A percentile compares a stretch with the other conserved stretches of the same genome.
Evolutionary conservation across 1,139 yeast genomes (phyloP).

Genomic region (Barnettozyma hawaiiensis): DNA sequence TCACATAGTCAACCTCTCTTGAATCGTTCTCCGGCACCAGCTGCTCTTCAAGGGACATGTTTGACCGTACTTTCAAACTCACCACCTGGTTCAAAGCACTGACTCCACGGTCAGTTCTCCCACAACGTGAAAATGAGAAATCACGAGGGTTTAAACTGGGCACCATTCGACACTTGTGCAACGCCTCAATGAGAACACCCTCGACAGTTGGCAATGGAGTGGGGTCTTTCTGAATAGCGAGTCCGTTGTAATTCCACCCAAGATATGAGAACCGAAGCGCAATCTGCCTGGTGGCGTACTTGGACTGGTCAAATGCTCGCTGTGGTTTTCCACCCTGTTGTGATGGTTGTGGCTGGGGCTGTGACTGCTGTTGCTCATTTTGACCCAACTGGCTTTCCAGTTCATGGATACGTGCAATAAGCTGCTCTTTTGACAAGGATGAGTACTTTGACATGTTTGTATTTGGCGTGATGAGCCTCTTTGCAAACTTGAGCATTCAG

Average conservation of each 20-base stretch:
- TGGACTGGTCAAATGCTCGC: constrained; percentile 63
- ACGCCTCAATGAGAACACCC: constrained; percentile 63
- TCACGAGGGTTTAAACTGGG: constrained; percentile 52
- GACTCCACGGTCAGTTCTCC: constrained; percentile 94
- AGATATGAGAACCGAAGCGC: constrained; percentile 81
- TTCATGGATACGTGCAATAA: constrained; percentile 23
- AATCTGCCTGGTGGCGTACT: constrained; percentile 60
- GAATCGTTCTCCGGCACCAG: constrained; percentile 47
- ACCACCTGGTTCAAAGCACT: constrained; percentile 96
- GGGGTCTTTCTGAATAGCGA: constrained; percentile 71
- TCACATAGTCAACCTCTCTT: constrained; percentile 70
- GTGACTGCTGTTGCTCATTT: constrained; percentile 2
- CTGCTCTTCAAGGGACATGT: constrained; percentile 60
- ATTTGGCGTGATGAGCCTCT: neutral
- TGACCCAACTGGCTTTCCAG: constrained; percentile 19
- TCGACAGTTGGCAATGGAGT: constrained; percentile 89
- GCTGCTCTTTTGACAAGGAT: constrained; percentile 31
- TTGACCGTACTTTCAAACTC: constrained; percentile 70
- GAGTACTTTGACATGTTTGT: constrained; percentile 21
- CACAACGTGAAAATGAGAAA: constrained; percentile 82
- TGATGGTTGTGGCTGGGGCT: too few species aligned
- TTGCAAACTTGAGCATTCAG: neutral
- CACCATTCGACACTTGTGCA: constrained; percentile 62
- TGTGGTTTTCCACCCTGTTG: constrained; percentile 1
- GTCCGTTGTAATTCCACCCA: constrained; percentile 93